phyloP scores from a whole-genome alignment of 1,284 basidiomycete species.

The Golubevia sp. region DNA sequence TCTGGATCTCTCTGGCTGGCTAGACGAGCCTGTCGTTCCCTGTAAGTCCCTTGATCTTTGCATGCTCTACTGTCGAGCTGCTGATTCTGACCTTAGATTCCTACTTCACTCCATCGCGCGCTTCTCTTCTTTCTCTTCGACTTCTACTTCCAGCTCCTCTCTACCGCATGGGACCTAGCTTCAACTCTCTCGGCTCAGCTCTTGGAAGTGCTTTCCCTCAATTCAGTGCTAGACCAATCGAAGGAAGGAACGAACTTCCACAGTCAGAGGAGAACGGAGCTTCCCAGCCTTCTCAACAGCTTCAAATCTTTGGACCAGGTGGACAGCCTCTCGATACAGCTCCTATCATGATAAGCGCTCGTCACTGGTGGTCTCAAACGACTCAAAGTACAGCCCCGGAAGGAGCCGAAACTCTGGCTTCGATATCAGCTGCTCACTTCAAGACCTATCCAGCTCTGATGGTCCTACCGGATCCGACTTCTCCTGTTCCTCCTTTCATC shows the following conservation, averaged over 20 bases:
- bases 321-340: neutral
- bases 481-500: slow-evolving; percentile 45
- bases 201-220: neutral
- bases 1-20: slow-evolving; percentile 50
- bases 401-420: slow-evolving; percentile 17
- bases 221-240: neutral
- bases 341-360: slow-evolving; percentile 2
- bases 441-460: slow-evolving; percentile 45
- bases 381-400: neutral
- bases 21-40: slow-evolving; percentile 54
- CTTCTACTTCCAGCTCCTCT: slow-evolving; percentile 21
- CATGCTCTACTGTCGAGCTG: too few species aligned
- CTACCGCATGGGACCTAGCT: slow-evolving; percentile 46
- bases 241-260: neutral
- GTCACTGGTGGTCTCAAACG: slow-evolving; percentile 40
- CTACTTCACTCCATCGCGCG: too few species aligned
- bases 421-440: slow-evolving; percentile 44
- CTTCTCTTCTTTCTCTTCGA: neutral
- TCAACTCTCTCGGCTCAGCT: slow-evolving; percentile 5
- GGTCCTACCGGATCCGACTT: slow-evolving; percentile 43
- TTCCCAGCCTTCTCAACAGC: slow-evolving; percentile 1
- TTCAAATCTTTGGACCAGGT: neutral
- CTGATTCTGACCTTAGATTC: too few species aligned
- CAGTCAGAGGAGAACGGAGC: neutral
- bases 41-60: too few species aligned